Evolutionary conservation across 2,329 filamentous ascomycete species (phyloP).

Genomic region (Nothophoma quercina): DNA sequence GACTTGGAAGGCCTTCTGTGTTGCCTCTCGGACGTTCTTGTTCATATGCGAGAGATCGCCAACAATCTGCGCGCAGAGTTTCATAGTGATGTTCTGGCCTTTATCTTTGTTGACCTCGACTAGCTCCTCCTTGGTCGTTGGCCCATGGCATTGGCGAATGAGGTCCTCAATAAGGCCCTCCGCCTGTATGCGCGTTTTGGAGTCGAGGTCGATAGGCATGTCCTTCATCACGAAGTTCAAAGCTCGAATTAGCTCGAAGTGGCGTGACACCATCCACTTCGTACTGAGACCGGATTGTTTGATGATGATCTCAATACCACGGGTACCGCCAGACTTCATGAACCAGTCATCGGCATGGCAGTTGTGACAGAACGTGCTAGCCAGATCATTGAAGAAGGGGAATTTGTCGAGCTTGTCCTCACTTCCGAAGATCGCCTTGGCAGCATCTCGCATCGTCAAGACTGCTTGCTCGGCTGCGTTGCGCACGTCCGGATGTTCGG

Average conservation of each 20-base stretch:
- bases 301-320: conserved; percentile 88
- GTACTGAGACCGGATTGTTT: conserved; percentile 86
- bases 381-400: conserved; percentile 83
- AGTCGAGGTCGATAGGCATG: conserved; percentile 91
- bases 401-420: conserved; percentile 75
- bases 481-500: conserved; percentile 79
- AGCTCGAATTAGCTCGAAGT: conserved; percentile 88
- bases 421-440: conserved; percentile 79
- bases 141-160: conserved; percentile 78
- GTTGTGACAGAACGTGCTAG: conserved; percentile 86
- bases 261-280: conserved; percentile 80
- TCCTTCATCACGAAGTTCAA: conserved; percentile 98
- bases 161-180: conserved; percentile 84
- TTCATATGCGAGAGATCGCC: conserved; percentile 95
- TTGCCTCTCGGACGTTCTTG: conserved; percentile 87
- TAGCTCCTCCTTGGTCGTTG: conserved; percentile 80
- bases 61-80: conserved; percentile 84
- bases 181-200: conserved; percentile 83
- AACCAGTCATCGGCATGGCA: conserved; percentile 99
- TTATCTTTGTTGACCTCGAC: too few species aligned
- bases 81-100: conserved; percentile 71
- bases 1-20: conserved; percentile 79
- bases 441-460: conserved; percentile 77
- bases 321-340: conserved; percentile 89
- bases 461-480: conserved; percentile 84